phyloP scores from a whole-genome alignment of 768 basidiomycete genomes.

The Boletus fagicola region DNA sequence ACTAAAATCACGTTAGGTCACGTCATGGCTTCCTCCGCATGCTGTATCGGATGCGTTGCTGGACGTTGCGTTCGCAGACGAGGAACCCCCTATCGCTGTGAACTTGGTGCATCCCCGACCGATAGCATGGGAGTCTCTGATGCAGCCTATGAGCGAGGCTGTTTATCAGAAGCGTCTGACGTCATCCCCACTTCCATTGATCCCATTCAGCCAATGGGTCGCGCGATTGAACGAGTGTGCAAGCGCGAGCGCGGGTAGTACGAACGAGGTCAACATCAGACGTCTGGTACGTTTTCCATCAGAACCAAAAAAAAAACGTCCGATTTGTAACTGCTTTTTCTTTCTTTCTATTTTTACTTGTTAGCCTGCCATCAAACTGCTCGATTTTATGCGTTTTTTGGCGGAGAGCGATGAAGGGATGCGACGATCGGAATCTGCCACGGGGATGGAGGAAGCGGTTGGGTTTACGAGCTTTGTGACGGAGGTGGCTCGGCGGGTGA shows the following conservation, averaged over 20 bases:
- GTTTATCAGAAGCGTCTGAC: slow-evolving; percentile 13
- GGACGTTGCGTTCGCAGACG: slow-evolving; percentile 28
- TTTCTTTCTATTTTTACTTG: not conserved
- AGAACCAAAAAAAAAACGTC: slow-evolving; percentile 29
- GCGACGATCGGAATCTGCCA: not conserved
- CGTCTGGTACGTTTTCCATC: slow-evolving; percentile 30
- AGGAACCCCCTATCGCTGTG: slow-evolving; percentile 17
- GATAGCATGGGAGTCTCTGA: slow-evolving; percentile 22
- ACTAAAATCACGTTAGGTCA: slow-evolving; percentile 5
- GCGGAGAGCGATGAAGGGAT: slow-evolving; percentile 17
- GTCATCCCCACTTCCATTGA: slow-evolving; percentile 24
- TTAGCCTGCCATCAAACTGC: slow-evolving; percentile 4
- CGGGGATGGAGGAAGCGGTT: not conserved
- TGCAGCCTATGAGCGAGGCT: slow-evolving; percentile 25
- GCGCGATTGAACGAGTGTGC: slow-evolving; percentile 23
- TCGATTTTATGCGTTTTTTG: slow-evolving; percentile 24
- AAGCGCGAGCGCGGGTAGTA: not conserved
- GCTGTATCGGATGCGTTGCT: slow-evolving; percentile 28
- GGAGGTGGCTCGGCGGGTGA: slow-evolving; percentile 29
- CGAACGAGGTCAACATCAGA: slow-evolving; percentile 25
- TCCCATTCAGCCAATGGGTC: slow-evolving; percentile 37
- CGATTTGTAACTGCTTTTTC: slow-evolving; percentile 36
- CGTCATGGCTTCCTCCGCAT: slow-evolving; percentile 33
- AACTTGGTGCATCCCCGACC: slow-evolving; percentile 38
- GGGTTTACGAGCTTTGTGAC: slow-evolving; percentile 24